phyloP scores from a whole-genome alignment of 345 rosid species.

The Physaria fendleri region DNA sequence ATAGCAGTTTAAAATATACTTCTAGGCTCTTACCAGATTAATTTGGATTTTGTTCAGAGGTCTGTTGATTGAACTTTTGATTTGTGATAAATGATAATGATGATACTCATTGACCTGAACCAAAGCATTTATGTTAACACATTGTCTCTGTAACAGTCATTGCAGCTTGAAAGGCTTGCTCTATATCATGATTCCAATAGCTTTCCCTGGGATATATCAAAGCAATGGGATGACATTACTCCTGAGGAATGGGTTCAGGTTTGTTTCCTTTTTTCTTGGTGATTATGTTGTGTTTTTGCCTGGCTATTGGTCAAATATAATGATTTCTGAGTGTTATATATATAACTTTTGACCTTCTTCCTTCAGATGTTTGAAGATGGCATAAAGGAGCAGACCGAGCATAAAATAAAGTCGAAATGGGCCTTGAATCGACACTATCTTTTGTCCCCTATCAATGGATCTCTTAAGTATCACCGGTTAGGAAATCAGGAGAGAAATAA shows the following conservation, averaged over 20 bases:
- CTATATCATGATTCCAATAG: constrained; percentile 85
- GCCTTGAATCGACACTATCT: constrained; percentile 68
- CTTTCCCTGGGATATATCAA: constrained; percentile 73
- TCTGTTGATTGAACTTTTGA: constrained; percentile 4
- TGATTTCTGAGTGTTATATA: not conserved
- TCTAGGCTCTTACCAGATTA: not conserved
- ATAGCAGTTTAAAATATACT: not conserved
- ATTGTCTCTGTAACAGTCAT: constrained; percentile 51
- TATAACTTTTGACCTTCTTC: constrained; percentile 4
- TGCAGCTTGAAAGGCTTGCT: constrained; percentile 93
- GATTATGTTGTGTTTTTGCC: not conserved
- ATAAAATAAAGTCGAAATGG: constrained; percentile 53
- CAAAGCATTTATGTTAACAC: constrained; percentile 21
- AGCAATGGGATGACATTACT: constrained; percentile 86
- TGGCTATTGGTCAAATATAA: constrained; percentile 4
- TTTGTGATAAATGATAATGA: constrained; percentile 12
- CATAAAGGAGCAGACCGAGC: constrained; percentile 55
- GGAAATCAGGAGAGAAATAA: constrained; percentile 93
- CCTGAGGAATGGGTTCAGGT: constrained; percentile 96
- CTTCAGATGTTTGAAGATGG: constrained; percentile 95
- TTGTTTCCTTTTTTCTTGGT: constrained; percentile 27
- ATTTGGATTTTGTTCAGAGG: not conserved
- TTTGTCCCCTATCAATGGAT: constrained; percentile 89
- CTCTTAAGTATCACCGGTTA: constrained; percentile 87
- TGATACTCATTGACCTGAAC: constrained; percentile 7